A percentile compares a stretch with the other conserved stretches of the same genome.
phyloP scores from a whole-genome alignment of 2,329 filamentous ascomycete species.

The Zymoseptoria crescenta region DNA sequence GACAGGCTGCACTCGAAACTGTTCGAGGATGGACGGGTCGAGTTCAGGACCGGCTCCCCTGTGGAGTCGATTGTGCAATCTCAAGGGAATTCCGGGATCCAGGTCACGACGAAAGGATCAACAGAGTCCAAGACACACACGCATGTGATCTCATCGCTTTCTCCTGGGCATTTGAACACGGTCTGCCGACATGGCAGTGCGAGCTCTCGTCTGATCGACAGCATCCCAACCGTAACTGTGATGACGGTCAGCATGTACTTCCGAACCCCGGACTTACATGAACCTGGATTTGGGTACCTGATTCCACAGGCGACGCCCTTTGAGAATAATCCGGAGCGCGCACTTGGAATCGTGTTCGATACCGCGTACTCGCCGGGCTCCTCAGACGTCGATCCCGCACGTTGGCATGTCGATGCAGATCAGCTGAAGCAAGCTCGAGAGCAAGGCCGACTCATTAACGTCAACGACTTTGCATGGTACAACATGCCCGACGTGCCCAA shows the following conservation, averaged over 20 bases:
- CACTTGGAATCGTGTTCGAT: slow-evolving; percentile 89
- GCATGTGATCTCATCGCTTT: slow-evolving; percentile 60
- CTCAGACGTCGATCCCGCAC: slow-evolving; percentile 15
- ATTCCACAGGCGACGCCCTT: slow-evolving; percentile 66
- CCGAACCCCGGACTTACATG: slow-evolving; percentile 54
- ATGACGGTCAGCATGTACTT: slow-evolving; percentile 93
- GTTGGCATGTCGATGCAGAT: slow-evolving; percentile 20
- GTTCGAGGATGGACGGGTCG: slow-evolving; percentile 32
- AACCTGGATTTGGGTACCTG: slow-evolving; percentile 80
- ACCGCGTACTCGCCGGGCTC: slow-evolving; percentile 45
- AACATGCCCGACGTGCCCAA: slow-evolving; percentile 26
- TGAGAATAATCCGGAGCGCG: slow-evolving; percentile 70
- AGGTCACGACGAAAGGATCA: slow-evolving; percentile 27
- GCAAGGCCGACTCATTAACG: slow-evolving; percentile 22
- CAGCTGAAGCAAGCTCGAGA: slow-evolving; percentile 20
- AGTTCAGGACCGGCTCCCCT: slow-evolving; percentile 32
- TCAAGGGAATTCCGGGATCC: slow-evolving; percentile 18
- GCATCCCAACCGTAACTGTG: slow-evolving; percentile 55
- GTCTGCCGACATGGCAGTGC: neutral
- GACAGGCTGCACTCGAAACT: slow-evolving; percentile 31
- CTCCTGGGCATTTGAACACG: slow-evolving; percentile 35
- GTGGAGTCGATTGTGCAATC: slow-evolving; percentile 42
- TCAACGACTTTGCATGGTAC: slow-evolving; percentile 30
- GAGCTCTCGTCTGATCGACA: slow-evolving; percentile 47
- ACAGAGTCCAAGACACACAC: slow-evolving; percentile 29